Base-by-base conservation (phyloP, 2,329 filamentous ascomycete genomes). In the Trichoderma cornu-damae region DNA sequence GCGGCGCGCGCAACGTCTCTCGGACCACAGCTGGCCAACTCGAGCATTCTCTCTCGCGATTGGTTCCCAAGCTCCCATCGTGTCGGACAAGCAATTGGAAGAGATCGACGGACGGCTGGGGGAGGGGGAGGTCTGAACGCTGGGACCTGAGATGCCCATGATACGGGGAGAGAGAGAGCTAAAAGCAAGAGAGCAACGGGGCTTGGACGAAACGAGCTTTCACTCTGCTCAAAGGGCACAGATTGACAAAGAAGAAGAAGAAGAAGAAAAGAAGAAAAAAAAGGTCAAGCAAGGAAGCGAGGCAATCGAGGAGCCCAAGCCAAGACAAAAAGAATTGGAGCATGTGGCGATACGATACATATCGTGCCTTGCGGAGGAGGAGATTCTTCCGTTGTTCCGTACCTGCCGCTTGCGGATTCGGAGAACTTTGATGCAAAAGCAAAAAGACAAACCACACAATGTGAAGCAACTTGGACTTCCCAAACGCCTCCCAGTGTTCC, bases 111-210 rank as follows among this genome's bases (percentile, higher is more conserved):
- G n/a, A n/a, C n/a, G n/a, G n/a, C n/a, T n/a, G n/a, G n/a, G n/a
- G n/a, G n/a, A 32, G 54, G 32, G 46, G 54, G 46, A 38, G 37
- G 37, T 18, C 44, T 54, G 16, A 16, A 30, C 53, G 7, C n/a
- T 34, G 35, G 37, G 26, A n/a, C 53, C 26, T 42, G 44, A 56
- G 44, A 49, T 56, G n/a, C 53, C 53, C 44, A 56, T 56, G 53
- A 56, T 56, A 44, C 35, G 44, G 42, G 49, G 35, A 34, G 6
- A 34, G 53, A 20, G 53, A 34, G 44, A 43, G 37, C 30, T 32
- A 56, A 40, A 16, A 26, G 28, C 20, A 28, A 42, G 16, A 43
- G 20, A 30, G 9, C 3, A 30, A 6, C 3, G 2, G 16, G 34
- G 8, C 18, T 35, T 8, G 37, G 46, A 50, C 44, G 32, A 12